Evolutionary conservation across 2,329 filamentous ascomycete species (phyloP), one percentile per base, ranked within the genome.

Genomic region (Claviceps cyperi): DNA sequence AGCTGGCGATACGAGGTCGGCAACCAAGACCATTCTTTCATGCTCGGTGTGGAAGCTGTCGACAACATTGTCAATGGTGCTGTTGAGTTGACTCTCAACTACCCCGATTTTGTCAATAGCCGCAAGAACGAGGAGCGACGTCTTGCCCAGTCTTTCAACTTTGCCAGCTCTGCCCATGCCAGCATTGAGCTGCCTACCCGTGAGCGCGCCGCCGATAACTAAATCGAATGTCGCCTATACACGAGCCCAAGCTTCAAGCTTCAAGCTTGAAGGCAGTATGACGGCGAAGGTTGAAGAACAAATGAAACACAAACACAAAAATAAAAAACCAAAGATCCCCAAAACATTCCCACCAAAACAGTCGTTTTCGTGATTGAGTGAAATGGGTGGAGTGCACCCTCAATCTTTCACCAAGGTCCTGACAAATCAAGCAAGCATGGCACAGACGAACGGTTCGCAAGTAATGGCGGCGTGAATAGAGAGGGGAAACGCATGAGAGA

Each of bases 11-110:
- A 98, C 74, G 92, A 98, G 72, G 86, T 81, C 57, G 89, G 88
- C 64, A 95, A 95, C 78, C 89, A 95, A 77, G 90, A 96, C 70
- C 90, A 96, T 77, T 91, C 85, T 24, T 96, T 96, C 71, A 96
- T 96, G 90, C 76, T 95, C 55, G 90, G 90, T 65, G 90, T 95
- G 19, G 90, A 96, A 72, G 90, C 90, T 46, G 89, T 81, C 39
- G 90, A 96, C 72, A 81, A 87, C 72, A 87, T 95, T 63, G 80
- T 90, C 69, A 90, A 84, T 67, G 90, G 90, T 58, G 83, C 86
- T 38, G 85, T 90, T 44, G 90, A 96, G 76, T 73, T 95, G 63
- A 95, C 90, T 35, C 80, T 96, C 65, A 95, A 95, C 78, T 92
- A 95, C 75, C 90, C 90, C 53, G 89, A 95, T 72, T 94, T 95